Conservation (phyloP, 1,139 yeast species). For the Williopsis jadinii region DNA sequence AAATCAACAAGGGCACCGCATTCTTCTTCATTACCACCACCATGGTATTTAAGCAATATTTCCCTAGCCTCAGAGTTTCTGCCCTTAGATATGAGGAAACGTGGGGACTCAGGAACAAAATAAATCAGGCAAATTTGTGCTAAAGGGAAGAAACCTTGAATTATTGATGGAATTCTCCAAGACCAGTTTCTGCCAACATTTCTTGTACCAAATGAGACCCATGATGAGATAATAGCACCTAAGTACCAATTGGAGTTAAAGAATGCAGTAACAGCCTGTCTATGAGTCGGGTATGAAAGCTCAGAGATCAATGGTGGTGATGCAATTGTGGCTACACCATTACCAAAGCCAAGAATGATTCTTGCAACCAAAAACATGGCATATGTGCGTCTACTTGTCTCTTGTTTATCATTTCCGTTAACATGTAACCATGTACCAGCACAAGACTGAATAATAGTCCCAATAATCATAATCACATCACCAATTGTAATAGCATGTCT, state of each 20-base stretch:
- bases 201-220: conserved; percentile 44
- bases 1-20: conserved; percentile 34
- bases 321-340: conserved; percentile 33
- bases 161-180: conserved; percentile 38
- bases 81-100: conserved; percentile 54
- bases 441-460: conserved; percentile 38
- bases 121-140: conserved; percentile 31
- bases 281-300: conserved; percentile 36
- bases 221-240: conserved; percentile 53
- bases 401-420: conserved; percentile 8
- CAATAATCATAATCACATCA: conserved; percentile 33
- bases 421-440: conserved; percentile 25
- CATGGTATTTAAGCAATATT: conserved; percentile 33
- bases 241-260: conserved; percentile 48
- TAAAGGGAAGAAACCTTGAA: conserved; percentile 34
- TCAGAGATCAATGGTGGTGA: conserved; percentile 40
- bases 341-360: conserved; percentile 42
- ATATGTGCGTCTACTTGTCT: conserved; percentile 23
- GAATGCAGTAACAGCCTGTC: conserved; percentile 41
- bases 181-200: conserved; percentile 26
- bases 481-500: conserved; percentile 35
- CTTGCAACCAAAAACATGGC: conserved; percentile 42
- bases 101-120: conserved; percentile 67
- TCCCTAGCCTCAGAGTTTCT: conserved; percentile 50
- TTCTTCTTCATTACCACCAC: conserved; percentile 28